phyloP scores from a whole-genome alignment of 768 basidiomycete genomes.

The Xerocomellus amylosporus region DNA sequence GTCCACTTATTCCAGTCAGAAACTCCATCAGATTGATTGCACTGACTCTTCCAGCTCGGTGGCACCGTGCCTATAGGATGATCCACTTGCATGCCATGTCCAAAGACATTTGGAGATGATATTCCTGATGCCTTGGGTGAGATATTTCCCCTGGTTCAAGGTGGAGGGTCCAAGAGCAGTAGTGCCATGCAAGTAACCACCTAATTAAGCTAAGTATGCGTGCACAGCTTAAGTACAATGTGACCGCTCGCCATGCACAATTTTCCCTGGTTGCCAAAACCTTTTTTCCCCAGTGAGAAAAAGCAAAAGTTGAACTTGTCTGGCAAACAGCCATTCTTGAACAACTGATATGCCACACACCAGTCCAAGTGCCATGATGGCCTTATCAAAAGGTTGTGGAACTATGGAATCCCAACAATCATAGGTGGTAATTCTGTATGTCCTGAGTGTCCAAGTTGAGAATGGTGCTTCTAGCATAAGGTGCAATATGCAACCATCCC shows the following conservation, averaged over 20 bases:
- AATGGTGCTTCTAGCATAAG: not conserved
- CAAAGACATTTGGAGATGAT: not conserved
- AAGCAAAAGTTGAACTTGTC: constrained; percentile 11
- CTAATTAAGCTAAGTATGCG: not conserved
- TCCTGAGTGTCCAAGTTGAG: not conserved
- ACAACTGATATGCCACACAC: constrained; percentile 11
- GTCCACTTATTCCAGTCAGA: too few species aligned
- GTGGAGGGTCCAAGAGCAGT: constrained; percentile 9
- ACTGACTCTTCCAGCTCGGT: not conserved
- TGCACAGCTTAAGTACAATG: not conserved
- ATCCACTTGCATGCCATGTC: constrained; percentile 10
- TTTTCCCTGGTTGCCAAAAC: not conserved
- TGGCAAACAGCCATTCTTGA: not conserved
- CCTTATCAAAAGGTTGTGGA: not conserved
- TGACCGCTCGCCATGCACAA: not conserved
- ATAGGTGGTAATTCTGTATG: not conserved
- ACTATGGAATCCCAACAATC: constrained; percentile 16
- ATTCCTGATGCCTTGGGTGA: constrained; percentile 8
- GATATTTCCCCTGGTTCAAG: fast-evolving
- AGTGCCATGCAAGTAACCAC: too few species aligned
- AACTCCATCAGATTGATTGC: not conserved
- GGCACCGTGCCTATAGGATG: constrained; percentile 6
- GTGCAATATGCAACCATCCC: constrained; percentile 1
- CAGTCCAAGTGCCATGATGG: not conserved
- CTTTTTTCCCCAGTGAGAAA: not conserved